A percentile compares a stretch with the other conserved stretches of the same genome.
phyloP scores from a whole-genome alignment of 805 yeast genomes.

The Wickerhamomyces sydowiorum region DNA sequence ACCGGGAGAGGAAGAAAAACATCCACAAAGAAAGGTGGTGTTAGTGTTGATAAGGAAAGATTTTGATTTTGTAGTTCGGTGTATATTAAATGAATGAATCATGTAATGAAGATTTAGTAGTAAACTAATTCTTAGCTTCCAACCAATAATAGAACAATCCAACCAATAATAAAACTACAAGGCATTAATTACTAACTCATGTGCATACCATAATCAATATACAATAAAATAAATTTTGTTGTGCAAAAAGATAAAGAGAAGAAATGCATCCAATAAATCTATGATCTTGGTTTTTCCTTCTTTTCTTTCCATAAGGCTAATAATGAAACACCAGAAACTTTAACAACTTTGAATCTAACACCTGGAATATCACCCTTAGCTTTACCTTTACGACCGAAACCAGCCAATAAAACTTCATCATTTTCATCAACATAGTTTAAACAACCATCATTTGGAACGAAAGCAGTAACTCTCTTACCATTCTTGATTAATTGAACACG shows the following conservation, averaged over 20 bases:
- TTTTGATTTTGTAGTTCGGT: background rate
- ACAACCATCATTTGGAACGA: constrained; percentile 99
- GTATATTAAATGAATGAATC: background rate
- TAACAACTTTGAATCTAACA: constrained; percentile 99
- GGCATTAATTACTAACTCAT: background rate
- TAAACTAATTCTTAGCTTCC: no score
- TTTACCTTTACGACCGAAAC: constrained; percentile 99
- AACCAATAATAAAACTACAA: no score
- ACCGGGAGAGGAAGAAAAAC: constrained; percentile 21
- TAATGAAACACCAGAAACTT: constrained; percentile 99
- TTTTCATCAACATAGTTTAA: constrained; percentile 99
- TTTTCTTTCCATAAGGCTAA: constrained; percentile 99
- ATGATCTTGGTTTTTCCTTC: constrained; percentile 99
- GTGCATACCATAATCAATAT: background rate
- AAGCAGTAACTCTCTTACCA: constrained; percentile 99
- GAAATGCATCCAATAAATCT: constrained; percentile 27
- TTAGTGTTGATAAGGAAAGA: constrained; percentile 50
- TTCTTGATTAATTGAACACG: constrained; percentile 99
- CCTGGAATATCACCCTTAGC: constrained; percentile 99
- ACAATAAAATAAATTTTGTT: background rate
- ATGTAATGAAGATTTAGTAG: no score
- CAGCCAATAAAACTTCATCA: constrained; percentile 99
- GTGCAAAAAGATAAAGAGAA: background rate
- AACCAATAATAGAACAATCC: no score
- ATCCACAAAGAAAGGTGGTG: constrained; percentile 55